A percentile compares a stretch with the other conserved stretches of the same genome.
phyloP scores from a whole-genome alignment of 106 monocot species.

The Xerophyta viscosa region DNA sequence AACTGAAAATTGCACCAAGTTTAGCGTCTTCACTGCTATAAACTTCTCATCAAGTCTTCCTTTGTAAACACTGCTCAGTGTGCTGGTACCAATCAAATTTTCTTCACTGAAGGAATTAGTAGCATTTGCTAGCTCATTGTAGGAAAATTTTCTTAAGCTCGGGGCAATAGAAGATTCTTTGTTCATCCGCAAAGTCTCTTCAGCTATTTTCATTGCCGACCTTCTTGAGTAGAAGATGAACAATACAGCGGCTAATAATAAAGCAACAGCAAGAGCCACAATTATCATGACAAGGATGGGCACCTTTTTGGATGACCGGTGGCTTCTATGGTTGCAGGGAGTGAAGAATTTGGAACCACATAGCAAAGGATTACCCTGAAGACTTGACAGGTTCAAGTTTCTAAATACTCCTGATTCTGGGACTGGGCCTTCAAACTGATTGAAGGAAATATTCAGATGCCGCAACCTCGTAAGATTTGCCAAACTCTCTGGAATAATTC shows the following conservation, averaged over 20 bases:
- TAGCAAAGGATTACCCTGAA: slow-evolving; percentile 63
- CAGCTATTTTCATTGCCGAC: slow-evolving; percentile 5
- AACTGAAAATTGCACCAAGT: slow-evolving; percentile 55
- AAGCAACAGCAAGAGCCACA: slow-evolving; percentile 16
- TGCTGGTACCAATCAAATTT: slow-evolving; percentile 70
- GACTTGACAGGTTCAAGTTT: slow-evolving; percentile 23
- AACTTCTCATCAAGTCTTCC: slow-evolving; percentile 33
- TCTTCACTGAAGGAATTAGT: slow-evolving; percentile 52
- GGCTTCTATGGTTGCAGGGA: slow-evolving; percentile 25
- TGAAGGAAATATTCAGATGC: slow-evolving; percentile 72
- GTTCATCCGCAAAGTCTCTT: not conserved
- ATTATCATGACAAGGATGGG: slow-evolving; percentile 21
- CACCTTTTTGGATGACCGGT: slow-evolving; percentile 33
- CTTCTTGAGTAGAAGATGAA: not conserved
- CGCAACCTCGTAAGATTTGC: slow-evolving; percentile 40
- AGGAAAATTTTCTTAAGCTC: slow-evolving; percentile 57
- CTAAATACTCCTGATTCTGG: slow-evolving; percentile 52
- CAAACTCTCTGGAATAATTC: slow-evolving; percentile 35
- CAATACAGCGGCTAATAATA: slow-evolving; percentile 17
- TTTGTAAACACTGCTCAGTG: slow-evolving; percentile 77
- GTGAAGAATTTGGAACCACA: slow-evolving; percentile 58
- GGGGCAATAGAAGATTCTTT: slow-evolving; percentile 11
- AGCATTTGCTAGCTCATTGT: slow-evolving; percentile 36
- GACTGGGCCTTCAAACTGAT: slow-evolving; percentile 53
- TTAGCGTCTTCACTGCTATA: slow-evolving; percentile 66